Conservation (phyloP, 129 eudicot species). For the Deinandra increscens region DNA sequence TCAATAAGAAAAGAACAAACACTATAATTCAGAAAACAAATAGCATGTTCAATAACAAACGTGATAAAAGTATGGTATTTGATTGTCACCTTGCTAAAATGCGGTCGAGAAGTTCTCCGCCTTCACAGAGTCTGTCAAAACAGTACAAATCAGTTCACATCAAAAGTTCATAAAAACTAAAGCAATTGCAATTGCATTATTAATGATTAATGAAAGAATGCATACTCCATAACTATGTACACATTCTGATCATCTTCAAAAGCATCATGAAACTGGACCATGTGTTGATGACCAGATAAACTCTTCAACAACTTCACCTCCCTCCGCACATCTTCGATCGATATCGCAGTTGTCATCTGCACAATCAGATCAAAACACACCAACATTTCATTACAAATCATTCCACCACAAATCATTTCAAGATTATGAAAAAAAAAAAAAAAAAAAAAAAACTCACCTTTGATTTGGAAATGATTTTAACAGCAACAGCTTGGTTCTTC, state of each 20-base stretch:
- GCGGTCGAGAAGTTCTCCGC: slow-evolving; percentile 61
- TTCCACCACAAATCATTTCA: no score
- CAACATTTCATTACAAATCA: neutral
- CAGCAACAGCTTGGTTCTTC: slow-evolving; percentile 79
- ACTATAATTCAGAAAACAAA: neutral
- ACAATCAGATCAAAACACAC: slow-evolving; percentile 10
- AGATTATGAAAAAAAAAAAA: neutral
- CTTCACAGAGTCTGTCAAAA: slow-evolving; percentile 38
- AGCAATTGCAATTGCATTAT: neutral
- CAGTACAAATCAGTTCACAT: neutral
- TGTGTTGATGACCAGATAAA: slow-evolving; percentile 77
- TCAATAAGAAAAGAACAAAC: slow-evolving; percentile 26
- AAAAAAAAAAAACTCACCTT: slow-evolving; percentile 45
- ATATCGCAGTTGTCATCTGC: slow-evolving; percentile 96
- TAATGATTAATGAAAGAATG: neutral
- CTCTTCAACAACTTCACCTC: slow-evolving; percentile 93
- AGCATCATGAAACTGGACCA: slow-evolving; percentile 82
- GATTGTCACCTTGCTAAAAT: slow-evolving; percentile 74
- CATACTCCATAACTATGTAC: slow-evolving; percentile 97
- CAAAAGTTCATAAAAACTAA: neutral
- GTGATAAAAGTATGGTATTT: neutral
- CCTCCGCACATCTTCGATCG: slow-evolving; percentile 93
- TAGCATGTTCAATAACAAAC: neutral
- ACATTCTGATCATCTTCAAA: slow-evolving; percentile 90
- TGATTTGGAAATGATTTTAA: slow-evolving; percentile 87